Base-by-base conservation (phyloP, 2,329 filamentous ascomycete genomes). In the Bipolaris bicolor region DNA sequence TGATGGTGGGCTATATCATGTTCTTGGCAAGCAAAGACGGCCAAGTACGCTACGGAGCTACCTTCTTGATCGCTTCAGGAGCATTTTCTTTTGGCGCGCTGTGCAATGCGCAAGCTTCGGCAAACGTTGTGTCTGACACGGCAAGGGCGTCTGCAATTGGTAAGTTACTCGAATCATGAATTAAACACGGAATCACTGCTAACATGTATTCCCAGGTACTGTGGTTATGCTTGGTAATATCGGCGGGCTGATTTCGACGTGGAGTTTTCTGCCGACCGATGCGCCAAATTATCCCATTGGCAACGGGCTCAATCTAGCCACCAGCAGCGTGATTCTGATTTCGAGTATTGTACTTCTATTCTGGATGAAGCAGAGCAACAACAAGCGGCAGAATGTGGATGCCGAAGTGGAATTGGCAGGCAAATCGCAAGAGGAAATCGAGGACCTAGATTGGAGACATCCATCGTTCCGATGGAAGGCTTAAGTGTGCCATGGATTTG, bases 211-310 rank as follows among this genome's bases (percentile, higher is more conserved):
- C 20, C 18, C 16, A 58, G 55, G 85, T 10, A 84, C 83, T 0
- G 86, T 86, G 51, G 86, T 91, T 67, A 90, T 91, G 88, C 78
- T 90, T 22, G 89, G 88, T 26, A 91, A 90, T 52, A 70, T 91
- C n/a, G 89, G 89, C 2, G 89, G 88, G 0, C 72, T 91, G 33
- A 82, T 89, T 56, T 82, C 84, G 1, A 88, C 86, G 0, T 90
- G 87, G 87, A 82, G 80, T 1, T 90, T 88, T 74, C 66, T 90
- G 15, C 82, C 83, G 0, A 84, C 77, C 63, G 88, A 91, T 67
- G 84, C 66, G 0, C 89, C 89, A 0, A 75, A 90, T 56, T 92
- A 86, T 66, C 86, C 80, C 58, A 90, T 90, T 54, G 89, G 89
- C 1, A 91, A 91, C 67, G 88, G 88, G 0, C 72, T 91, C 34